Evolutionary conservation across 2,329 filamentous ascomycete genomes (phyloP), one percentile per base, ranked within the genome.

Genomic region (Aspergillus ibericus): DNA sequence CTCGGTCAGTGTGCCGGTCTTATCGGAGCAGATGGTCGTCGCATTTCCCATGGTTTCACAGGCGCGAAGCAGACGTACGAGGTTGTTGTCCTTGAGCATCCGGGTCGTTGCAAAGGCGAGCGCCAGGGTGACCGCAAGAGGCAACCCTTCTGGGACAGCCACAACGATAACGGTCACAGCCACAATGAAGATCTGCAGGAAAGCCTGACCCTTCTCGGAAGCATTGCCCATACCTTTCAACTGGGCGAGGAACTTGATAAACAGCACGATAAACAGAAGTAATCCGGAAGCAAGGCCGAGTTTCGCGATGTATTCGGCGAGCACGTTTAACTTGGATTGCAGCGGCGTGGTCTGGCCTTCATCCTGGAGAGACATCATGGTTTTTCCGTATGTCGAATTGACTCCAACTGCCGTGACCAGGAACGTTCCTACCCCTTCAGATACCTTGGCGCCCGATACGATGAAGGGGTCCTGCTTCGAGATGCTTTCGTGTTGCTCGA

Each of bases 231-330:
- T 86, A 20, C 75, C 68, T 3, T 83, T 82, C 6, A 92, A 80
- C 16, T 82, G 75, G 29, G 83, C 88, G 20, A 90, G 74, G 70
- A 92, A 93, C 66, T 91, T 89, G 79, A 93, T 92, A 67, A 93
- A 85, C 7, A 92, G 79, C 6, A 92, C 88, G 51, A 92, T 78
- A 69, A 93, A 93, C n/a, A 93, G 81, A 9, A 93, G 75, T 15
- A 91, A 76, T 55, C 89, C 90, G 48, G 90, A 87, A 60, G 84
- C 85, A 64, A 88, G 85, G 75, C 88, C 88, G 42, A 90, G 81
- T 69, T 90, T 90, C n/a, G 88, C 88, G 66, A 93, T 92, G 68
- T 92, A 89, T 67, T 91, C 90, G 6, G 90, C 91, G 16, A 93
- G 80, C 4, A 86, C 81, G 64, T 92, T 92, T 59, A 93, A 79